Evolutionary conservation across 352 stramenopile species (phyloP), one percentile per base, ranked within the genome.

Genomic region (Phytophthora ramorum): DNA sequence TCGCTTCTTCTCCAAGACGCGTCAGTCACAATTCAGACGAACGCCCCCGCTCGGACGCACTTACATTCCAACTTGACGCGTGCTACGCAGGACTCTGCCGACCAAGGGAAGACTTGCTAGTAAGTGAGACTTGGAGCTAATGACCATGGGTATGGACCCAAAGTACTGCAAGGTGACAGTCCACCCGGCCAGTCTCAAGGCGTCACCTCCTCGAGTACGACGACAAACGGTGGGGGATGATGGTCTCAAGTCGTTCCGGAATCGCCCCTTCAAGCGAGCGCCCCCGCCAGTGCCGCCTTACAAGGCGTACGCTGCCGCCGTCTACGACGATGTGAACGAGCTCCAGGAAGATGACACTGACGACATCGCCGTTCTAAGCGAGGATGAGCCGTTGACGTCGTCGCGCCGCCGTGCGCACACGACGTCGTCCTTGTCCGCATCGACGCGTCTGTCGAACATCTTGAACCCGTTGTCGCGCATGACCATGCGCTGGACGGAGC

Each of bases 101-200:
- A 22, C n/a, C 41, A 47, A 47, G 41, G 10, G 40, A 50, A 58
- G 22, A 26, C 19, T 35, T 34, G 13, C 43, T 6, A 24, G 22
- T 24, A 45, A 17, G 3, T 16, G 34, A 63, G 20, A 62, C 43
- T 34, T 52, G 22, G 2, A 38, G n/a, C 32, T 35, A 54, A 26
- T 45, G 4, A 61, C 37, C 24, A 85, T 85, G 76, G 66, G 64
- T 44, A 44, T 71, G 28, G 68, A 82, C 58, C 44, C 69, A 26
- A 85, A 79, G 59, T 83, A 81, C 65, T 85, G 79, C 75, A 88
- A 88, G 53, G 69, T 88, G 51, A 88, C 79, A 26, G 76, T 88
- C 56, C 71, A 77, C 59, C 66, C 63, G 4, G 51, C 51, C 19
- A 61, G 50, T 17, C 30, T 45, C 22, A 76, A 74, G 51, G 45